Conservation (phyloP, 2,329 filamentous ascomycete species). For the Parafenestella ontariensis region DNA sequence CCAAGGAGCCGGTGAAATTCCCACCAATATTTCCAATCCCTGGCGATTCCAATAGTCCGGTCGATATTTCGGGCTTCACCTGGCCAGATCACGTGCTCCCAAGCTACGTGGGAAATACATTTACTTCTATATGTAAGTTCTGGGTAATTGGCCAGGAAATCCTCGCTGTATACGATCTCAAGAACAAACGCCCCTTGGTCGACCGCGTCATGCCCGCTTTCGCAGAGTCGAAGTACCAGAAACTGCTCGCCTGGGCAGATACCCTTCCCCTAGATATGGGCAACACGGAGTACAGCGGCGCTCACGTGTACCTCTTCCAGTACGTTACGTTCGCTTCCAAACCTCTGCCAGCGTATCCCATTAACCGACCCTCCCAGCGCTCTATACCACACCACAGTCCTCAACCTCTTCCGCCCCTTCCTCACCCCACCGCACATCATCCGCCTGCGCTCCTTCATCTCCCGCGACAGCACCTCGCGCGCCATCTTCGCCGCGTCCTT, state of each 20-base stretch:
- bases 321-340: neutral
- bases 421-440: neutral
- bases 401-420: conserved; percentile 6
- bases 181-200: conserved; percentile 1
- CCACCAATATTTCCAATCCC: conserved; percentile 1
- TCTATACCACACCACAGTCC: conserved; percentile 3
- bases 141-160: conserved; percentile 8
- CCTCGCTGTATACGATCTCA: conserved; percentile 1
- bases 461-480: neutral
- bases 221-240: conserved; percentile 7
- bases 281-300: neutral
- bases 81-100: neutral
- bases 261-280: neutral
- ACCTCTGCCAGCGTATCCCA: neutral
- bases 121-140: conserved; percentile 2
- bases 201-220: conserved; percentile 5
- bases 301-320: conserved; percentile 5
- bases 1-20: conserved; percentile 2
- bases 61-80: neutral
- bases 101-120: neutral
- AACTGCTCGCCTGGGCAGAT: conserved; percentile 7
- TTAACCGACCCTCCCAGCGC: conserved; percentile 2
- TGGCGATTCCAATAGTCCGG: neutral
- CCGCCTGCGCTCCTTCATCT: conserved; percentile 6
- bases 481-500: conserved; percentile 1